These are phyloP conservation scores for Lentinula guzmanii DNA, from an alignment of 768 basidiomycete species.

Conservation along the genomic window DNA sequence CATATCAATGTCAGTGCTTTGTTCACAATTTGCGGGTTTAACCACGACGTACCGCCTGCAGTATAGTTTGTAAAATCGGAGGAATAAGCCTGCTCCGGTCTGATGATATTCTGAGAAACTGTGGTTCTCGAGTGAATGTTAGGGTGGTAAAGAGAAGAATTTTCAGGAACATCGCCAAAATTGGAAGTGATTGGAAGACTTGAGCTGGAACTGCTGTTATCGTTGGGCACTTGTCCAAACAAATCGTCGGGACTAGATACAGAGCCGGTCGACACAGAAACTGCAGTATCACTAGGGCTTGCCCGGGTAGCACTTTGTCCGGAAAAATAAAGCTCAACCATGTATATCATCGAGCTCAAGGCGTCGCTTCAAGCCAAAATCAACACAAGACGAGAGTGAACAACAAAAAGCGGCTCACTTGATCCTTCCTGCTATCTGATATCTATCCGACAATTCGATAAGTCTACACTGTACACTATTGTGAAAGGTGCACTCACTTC, in stretches of 20 bases:
- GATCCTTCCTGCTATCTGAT: conserved; percentile 1
- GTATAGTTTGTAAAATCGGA: not conserved
- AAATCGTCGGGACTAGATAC: not conserved
- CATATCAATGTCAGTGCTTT: not conserved
- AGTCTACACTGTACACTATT: not conserved
- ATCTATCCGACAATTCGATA: not conserved
- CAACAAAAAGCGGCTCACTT: not conserved
- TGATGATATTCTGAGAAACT: not conserved
- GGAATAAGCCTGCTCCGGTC: not conserved
- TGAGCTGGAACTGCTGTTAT: not conserved
- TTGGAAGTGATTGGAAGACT: not conserved
- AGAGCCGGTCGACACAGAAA: not conserved
- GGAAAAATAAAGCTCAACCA: not conserved
- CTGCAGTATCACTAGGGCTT: not conserved
- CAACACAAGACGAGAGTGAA: not conserved
- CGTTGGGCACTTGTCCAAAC: not conserved
- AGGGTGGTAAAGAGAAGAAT: not conserved
- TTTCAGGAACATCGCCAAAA: not conserved
- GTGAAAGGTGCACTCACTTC: not conserved
- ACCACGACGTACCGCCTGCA: not conserved
- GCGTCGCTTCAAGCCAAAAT: not conserved
- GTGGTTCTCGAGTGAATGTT: not conserved
- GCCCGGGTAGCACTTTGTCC: not conserved
- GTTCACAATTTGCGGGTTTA: not conserved
- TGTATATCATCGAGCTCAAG: not conserved